Evolutionary conservation across 345 rosid species (phyloP), one percentile per base, ranked within the genome.

Genomic region (Noccaea caerulescens): DNA sequence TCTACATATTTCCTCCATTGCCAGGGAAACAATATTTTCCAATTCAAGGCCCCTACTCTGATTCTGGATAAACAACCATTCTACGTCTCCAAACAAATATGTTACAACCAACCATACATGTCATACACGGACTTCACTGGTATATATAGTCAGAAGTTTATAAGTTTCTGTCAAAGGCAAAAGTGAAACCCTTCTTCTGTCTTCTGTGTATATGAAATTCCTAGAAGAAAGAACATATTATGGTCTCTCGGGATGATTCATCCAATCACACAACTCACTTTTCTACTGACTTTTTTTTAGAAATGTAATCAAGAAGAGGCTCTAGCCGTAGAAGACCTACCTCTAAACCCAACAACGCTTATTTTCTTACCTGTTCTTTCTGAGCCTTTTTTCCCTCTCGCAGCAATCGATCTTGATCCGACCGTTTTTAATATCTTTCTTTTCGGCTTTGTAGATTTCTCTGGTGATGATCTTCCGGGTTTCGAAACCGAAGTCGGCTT

Each of bases 261-360:
- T 71, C 38, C 34, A 44, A 62, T 53, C 49, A 53, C 34, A 55
- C 23, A 45, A 8, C 37, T 46, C 58, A 45, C 49, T 62, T 62
- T 18, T 18, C 54, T 49, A 72, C 63, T 20, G 18, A 72, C 58
- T 38, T 53, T 5, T 25, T 27, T 27, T 27, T 27, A 27, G 30
- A 27, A 7, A 36, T 7, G 70, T 34, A 64, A 74, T 79, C 55
- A 84, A 70, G 83, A 60, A 62, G 83, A 60, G 53, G 65, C 54
- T 63, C 89, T 84, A 41, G 75, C 59, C 1, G 79, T 67, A 14
- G 87, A 78, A 44, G 93, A 82, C 32, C 85, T 79, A 5, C 95
- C 96, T 51, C 95, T 82, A 58, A 92, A 86, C 7, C 92, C 88
- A 66, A 89, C 96, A 80, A 92, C 91, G 32, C 78, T 82, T 45